phyloP scores from a whole-genome alignment of 2,329 filamentous ascomycete species.

The Verticillium dahliae region DNA sequence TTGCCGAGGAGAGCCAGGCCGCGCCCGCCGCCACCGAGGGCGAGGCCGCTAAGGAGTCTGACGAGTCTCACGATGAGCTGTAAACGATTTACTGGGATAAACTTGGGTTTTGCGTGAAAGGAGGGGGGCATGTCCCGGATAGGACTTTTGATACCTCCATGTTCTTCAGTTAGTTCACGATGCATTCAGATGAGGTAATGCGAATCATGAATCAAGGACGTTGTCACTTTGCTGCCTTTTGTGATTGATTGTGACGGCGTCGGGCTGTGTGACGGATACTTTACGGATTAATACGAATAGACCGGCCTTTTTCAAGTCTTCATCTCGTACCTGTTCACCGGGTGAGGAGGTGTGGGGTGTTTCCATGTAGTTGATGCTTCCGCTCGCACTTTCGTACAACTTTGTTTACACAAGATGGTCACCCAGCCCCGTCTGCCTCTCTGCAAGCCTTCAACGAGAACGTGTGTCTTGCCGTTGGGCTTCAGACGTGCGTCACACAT shows the following conservation, averaged over 20 bases:
- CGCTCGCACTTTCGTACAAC: neutral
- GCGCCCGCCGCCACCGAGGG: constrained; percentile 47
- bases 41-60: constrained; percentile 34
- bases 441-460: neutral
- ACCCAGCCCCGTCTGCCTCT: neutral
- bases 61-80: constrained; percentile 62
- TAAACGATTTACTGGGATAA: constrained; percentile 37
- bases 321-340: neutral
- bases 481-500: neutral
- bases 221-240: neutral
- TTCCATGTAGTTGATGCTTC: neutral
- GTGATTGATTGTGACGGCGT: too few species aligned
- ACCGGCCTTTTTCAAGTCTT: neutral
- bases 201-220: constrained; percentile 2
- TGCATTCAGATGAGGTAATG: constrained; percentile 2
- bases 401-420: neutral
- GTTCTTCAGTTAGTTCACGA: constrained; percentile 3
- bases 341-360: neutral
- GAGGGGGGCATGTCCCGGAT: constrained; percentile 9
- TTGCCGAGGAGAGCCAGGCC: constrained; percentile 43
- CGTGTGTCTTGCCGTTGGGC: neutral
- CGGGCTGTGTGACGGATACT: too few species aligned
- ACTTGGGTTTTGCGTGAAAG: constrained; percentile 7
- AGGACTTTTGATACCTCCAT: constrained; percentile 16
- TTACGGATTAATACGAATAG: neutral